Evolutionary conservation across 306 rosid species (phyloP), one percentile per base, ranked within the genome.

Genomic region (Glycine tomentella): DNA sequence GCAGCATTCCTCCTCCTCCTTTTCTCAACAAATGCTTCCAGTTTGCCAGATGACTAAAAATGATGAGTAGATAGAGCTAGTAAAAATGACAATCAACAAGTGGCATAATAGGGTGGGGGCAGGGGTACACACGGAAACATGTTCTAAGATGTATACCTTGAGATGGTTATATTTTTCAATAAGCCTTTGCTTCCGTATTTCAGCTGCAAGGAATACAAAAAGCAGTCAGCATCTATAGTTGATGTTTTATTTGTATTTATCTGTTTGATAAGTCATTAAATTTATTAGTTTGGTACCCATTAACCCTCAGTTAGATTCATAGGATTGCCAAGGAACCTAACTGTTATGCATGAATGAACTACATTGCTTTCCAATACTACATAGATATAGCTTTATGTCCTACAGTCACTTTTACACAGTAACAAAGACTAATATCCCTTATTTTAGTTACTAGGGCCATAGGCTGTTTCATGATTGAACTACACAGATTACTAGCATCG

Each of bases 1-100:
- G 97, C 83, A 50, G 97, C 95, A 86, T 95, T 95, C 85, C 91
- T 95, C 89, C 77, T 88, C 84, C 97, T 88, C 88, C 81, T 89
- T 79, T 89, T 93, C 87, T 90, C 92, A 46, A 95, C 62, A 72
- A 78, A 95, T 51, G 92, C 33, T 61, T 89, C 92, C 16, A 95
- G 97, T 86, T 91, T 91, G 52, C 97, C 97, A 81, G 97, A 72
- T 8, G 87, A 78, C 97, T 91, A 83, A 77, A 73, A 77, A 81
- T 58, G 55, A 71, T 56, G 15, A n/a, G 56, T 6, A 16, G 53
- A 74, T 2, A 25, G 25, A 81, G 66, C 75, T 65, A 78, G 72
- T 8, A 8, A 14, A 67, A 67, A 57, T 58, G 12, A 46, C 13
- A 70, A 46, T 42, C 15, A 34, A 62, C 20, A 56, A 49, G 66